A percentile compares a stretch with the other conserved stretches of the same genome.
Conservation (phyloP, 2,329 filamentous ascomycete species). For the Ambrosiella cleistominuta region DNA sequence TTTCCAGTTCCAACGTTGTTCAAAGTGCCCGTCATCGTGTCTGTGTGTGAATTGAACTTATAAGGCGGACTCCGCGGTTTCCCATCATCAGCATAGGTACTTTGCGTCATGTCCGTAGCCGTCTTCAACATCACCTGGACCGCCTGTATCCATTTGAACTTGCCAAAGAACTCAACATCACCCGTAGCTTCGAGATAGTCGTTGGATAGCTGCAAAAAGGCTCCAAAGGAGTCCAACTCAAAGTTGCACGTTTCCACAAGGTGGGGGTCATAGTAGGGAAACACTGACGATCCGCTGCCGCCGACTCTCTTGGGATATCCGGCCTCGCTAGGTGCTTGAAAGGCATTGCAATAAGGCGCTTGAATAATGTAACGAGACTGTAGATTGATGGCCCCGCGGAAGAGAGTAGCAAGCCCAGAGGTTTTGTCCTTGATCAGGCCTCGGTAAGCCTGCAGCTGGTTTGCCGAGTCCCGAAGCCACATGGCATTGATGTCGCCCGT, state of each 20-base stretch:
- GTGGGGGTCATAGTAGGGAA: slow-evolving; percentile 15
- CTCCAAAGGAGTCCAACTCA: slow-evolving; percentile 73
- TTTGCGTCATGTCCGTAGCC: slow-evolving; percentile 50
- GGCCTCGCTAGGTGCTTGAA: slow-evolving; percentile 68
- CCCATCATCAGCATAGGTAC: slow-evolving; percentile 52
- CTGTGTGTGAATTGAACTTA: slow-evolving; percentile 51
- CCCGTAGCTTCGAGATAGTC: slow-evolving; percentile 58
- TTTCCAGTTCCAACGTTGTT: slow-evolving; percentile 47
- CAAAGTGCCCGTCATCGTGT: slow-evolving; percentile 28
- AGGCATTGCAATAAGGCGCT: slow-evolving; percentile 75
- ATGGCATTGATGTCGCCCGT: slow-evolving; percentile 75
- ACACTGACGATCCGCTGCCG: slow-evolving; percentile 12
- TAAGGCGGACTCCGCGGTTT: slow-evolving; percentile 44
- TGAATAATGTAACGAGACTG: slow-evolving; percentile 50
- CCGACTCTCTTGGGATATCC: slow-evolving; percentile 32
- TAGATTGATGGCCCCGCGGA: slow-evolving; percentile 53
- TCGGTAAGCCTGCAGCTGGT: slow-evolving; percentile 52
- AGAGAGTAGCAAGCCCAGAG: slow-evolving; percentile 44
- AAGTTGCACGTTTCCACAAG: slow-evolving; percentile 77
- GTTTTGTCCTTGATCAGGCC: slow-evolving; percentile 37
- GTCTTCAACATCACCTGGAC: slow-evolving; percentile 52
- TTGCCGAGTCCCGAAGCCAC: slow-evolving; percentile 73
- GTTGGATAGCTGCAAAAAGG: slow-evolving; percentile 65
- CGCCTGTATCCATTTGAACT: slow-evolving; percentile 52
- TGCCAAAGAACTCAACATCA: slow-evolving; percentile 52